phyloP scores from a whole-genome alignment of 192 early-diverging fungal genomes.

The Phlyctochytrium bullatum region DNA sequence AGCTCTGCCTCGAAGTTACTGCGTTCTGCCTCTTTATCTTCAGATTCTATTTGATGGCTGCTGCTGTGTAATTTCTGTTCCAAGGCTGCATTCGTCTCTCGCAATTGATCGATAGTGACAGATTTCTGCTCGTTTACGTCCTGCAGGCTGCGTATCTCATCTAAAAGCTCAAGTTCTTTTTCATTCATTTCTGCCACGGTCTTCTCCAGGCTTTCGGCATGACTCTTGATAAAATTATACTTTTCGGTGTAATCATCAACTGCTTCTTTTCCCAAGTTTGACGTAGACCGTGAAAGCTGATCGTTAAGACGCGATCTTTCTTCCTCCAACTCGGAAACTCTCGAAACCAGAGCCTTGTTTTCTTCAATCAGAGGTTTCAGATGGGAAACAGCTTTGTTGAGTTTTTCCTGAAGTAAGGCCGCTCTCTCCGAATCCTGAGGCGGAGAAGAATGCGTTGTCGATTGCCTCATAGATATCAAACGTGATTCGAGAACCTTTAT shows the following conservation, averaged over 20 bases:
- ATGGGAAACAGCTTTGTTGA: slow-evolving; percentile 20
- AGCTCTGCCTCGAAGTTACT: too few relatives aligned
- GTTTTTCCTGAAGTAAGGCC: slow-evolving; percentile 20
- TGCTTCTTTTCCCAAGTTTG: not conserved
- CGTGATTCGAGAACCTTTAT: not conserved
- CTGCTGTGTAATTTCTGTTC: too few relatives aligned
- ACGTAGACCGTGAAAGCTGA: not conserved
- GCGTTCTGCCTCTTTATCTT: too few relatives aligned
- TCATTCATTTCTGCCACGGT: not conserved
- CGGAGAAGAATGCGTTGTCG: not conserved
- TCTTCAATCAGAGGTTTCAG: slow-evolving; percentile 27
- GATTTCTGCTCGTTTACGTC: too few relatives aligned
- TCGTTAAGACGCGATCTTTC: not conserved
- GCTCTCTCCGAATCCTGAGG: slow-evolving; percentile 9
- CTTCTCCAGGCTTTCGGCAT: not conserved
- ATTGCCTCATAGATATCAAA: not conserved
- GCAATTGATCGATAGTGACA: too few relatives aligned
- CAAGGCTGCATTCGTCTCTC: too few relatives aligned
- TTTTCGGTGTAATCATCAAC: not conserved
- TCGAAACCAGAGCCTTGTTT: slow-evolving; percentile 13
- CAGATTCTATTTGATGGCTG: too few relatives aligned
- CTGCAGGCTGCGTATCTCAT: too few relatives aligned
- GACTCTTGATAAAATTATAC: not conserved
- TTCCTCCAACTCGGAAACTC: not conserved
- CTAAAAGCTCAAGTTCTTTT: not conserved